Conservation (phyloP, 441 rosid species). For the Euphorbia schlechtendalii region DNA sequence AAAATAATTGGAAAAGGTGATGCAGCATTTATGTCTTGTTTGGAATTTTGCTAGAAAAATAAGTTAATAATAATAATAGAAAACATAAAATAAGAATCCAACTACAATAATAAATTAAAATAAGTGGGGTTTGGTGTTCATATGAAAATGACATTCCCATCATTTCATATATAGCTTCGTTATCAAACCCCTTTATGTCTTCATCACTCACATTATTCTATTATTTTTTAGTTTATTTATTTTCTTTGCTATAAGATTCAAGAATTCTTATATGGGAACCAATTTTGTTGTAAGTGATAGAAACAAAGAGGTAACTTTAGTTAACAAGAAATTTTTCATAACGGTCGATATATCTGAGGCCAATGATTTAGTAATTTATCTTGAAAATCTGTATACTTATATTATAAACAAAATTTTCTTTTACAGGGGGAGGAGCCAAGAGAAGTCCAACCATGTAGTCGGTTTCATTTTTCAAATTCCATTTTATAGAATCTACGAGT, state of each 20-base stretch:
- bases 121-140: constrained; percentile 21
- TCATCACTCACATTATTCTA: constrained; percentile 39
- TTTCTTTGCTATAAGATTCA: neutral
- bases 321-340: neutral
- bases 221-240: neutral
- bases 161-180: constrained; percentile 26
- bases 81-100: constrained; percentile 20
- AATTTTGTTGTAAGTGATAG: constrained; percentile 20
- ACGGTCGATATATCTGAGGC: constrained; percentile 7
- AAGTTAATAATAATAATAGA: neutral
- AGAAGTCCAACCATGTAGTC: too few relatives aligned
- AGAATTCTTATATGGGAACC: neutral
- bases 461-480: too few relatives aligned
- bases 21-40: too few relatives aligned
- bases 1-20: too few relatives aligned
- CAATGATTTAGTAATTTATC: neutral
- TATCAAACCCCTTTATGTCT: constrained; percentile 52
- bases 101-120: constrained; percentile 13
- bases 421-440: too few relatives aligned
- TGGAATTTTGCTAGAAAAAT: too few relatives aligned
- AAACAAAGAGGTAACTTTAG: constrained; percentile 17
- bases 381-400: too few relatives aligned
- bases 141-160: constrained; percentile 26
- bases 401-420: too few relatives aligned
- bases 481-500: too few relatives aligned